Percentiles rank a stretch among this genome's conserved stretches.
Evolutionary conservation across 768 basidiomycete genomes (phyloP).

Genomic region (Russula vinacea): DNA sequence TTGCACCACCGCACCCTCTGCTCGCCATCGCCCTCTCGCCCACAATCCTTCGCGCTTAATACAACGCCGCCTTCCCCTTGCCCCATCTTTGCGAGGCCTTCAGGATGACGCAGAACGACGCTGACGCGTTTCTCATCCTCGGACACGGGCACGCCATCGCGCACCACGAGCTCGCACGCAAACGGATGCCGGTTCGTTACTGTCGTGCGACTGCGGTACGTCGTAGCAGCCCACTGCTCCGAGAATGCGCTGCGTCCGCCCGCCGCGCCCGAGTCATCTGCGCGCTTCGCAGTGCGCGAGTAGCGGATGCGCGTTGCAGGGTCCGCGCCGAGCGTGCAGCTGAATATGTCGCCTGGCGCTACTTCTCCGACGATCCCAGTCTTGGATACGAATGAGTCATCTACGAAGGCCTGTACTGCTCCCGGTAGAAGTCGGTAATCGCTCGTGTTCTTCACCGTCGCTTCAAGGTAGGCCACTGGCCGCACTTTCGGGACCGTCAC

Average conservation of each 20-base stretch:
- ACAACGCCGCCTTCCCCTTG: constrained; percentile 40
- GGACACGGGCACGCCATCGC: constrained; percentile 46
- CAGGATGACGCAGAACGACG: constrained; percentile 48
- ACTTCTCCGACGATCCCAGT: constrained; percentile 50
- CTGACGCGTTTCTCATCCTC: constrained; percentile 41
- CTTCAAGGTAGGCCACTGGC: constrained; percentile 48
- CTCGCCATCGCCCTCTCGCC: constrained; percentile 24
- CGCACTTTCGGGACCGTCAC: constrained; percentile 51
- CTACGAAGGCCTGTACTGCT: constrained; percentile 51
- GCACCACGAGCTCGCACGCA: constrained; percentile 44
- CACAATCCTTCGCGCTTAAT: constrained; percentile 27
- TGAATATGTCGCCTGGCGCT: constrained; percentile 49
- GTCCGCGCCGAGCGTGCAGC: constrained; percentile 51
- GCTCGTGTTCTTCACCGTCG: constrained; percentile 51
- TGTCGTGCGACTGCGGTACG: constrained; percentile 41
- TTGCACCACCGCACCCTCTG: constrained; percentile 38
- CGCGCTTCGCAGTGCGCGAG: constrained; percentile 40
- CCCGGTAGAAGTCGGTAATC: constrained; percentile 56
- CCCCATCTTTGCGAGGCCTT: constrained; percentile 45
- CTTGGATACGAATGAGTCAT: constrained; percentile 57
- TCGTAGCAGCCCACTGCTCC: constrained; percentile 45
- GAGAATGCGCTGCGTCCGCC: constrained; percentile 43
- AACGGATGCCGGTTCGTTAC: constrained; percentile 50
- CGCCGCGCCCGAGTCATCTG: constrained; percentile 30
- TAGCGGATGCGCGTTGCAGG: constrained; percentile 40